phyloP scores from a whole-genome alignment of 2,329 filamentous ascomycete genomes.

The Fusarium tricinctum region DNA sequence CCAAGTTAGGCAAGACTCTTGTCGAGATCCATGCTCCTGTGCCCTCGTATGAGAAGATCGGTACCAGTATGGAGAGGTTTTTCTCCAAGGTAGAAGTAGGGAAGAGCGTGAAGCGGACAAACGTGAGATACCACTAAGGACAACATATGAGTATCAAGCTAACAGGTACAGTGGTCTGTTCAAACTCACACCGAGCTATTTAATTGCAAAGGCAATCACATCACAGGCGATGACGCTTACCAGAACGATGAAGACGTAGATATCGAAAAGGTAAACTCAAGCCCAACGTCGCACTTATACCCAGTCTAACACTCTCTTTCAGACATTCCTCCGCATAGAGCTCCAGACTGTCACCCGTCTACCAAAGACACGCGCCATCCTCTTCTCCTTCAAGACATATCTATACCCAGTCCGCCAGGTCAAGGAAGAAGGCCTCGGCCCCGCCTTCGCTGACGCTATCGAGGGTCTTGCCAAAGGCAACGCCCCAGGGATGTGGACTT shows the following conservation, averaged over 20 bases:
- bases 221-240: conserved; percentile 33
- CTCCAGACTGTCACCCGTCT: conserved; percentile 36
- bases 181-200: conserved; percentile 42
- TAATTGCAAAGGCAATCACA: conserved; percentile 33
- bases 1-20: conserved; percentile 64
- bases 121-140: conserved; percentile 53
- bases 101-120: conserved; percentile 64
- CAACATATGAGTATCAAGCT: background rate
- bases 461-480: conserved; percentile 37
- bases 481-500: conserved; percentile 42
- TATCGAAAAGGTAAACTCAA: conserved; percentile 14
- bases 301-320: background rate
- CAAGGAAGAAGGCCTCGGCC: conserved; percentile 31
- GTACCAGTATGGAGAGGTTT: conserved; percentile 67
- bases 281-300: fast-evolving
- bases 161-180: conserved; percentile 42
- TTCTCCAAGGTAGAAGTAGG: conserved; percentile 64
- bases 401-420: conserved; percentile 37
- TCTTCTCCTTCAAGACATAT: conserved; percentile 42
- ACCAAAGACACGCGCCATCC: conserved; percentile 31
- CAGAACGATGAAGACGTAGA: conserved; percentile 20
- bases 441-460: conserved; percentile 38
- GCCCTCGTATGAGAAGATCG: conserved; percentile 68
- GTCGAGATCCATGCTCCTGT: conserved; percentile 61
- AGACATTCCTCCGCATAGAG: conserved; percentile 41